Evolutionary conservation across 306 rosid genomes (phyloP).

Genomic region (Rosa lucieae): DNA sequence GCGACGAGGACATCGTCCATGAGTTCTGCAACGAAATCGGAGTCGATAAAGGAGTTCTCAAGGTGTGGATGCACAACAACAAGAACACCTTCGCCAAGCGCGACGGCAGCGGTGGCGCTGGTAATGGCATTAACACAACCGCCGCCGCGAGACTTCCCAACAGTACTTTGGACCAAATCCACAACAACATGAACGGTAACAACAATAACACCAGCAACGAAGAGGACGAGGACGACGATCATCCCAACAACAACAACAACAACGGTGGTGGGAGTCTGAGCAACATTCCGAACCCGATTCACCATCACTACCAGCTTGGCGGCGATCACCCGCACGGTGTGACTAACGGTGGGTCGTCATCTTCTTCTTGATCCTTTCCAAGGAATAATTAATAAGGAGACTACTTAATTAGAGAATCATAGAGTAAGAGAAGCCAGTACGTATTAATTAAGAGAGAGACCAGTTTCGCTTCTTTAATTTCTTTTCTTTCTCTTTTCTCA

Average conservation of each 20-base stretch:
- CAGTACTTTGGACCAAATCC: constrained; percentile 22
- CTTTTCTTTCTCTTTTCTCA: constrained; percentile 6
- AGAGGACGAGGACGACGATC: background rate
- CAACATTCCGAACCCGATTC: constrained; percentile 29
- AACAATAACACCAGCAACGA: background rate
- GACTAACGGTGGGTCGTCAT: constrained; percentile 92
- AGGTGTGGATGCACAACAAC: constrained; percentile 99
- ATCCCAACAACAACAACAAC: background rate
- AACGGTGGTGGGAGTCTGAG: background rate
- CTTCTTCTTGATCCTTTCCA: constrained; percentile 72
- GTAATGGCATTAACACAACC: background rate
- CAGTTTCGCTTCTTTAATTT: constrained; percentile 32
- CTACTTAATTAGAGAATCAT: constrained; percentile 28
- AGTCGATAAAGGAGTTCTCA: constrained; percentile 68
- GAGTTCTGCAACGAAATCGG: constrained; percentile 71
- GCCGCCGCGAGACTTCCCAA: background rate
- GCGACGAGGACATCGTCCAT: constrained; percentile 61
- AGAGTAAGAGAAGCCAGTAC: constrained; percentile 39
- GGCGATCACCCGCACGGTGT: constrained; percentile 35
- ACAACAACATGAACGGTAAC: constrained; percentile 11
- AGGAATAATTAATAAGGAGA: constrained; percentile 42
- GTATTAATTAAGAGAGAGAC: constrained; percentile 14
- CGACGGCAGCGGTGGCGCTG: constrained; percentile 16
- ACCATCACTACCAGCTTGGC: constrained; percentile 28
- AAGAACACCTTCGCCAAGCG: constrained; percentile 51